Evolutionary conservation across 1,139 yeast genomes (phyloP).

Genomic region (Ashbya aceris): DNA sequence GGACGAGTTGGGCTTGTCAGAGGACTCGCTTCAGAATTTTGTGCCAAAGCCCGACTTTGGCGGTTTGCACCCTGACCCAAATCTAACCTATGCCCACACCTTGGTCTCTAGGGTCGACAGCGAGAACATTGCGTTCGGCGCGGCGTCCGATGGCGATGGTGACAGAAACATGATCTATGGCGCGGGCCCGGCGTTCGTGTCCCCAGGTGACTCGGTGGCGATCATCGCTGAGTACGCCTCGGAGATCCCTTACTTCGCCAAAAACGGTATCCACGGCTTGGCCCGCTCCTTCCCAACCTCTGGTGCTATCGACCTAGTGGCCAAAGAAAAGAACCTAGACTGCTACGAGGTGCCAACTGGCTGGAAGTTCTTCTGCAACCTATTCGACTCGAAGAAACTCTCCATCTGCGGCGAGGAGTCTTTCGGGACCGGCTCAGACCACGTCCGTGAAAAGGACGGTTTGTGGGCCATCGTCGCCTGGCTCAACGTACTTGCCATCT

Average conservation of each 20-base stretch:
- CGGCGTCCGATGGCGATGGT: slow-evolving; percentile 98
- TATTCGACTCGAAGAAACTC: slow-evolving; percentile 84
- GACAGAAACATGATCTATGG: slow-evolving; percentile 99
- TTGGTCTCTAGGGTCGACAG: slow-evolving; percentile 77
- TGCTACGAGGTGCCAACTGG: slow-evolving; percentile 97
- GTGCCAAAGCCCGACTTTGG: slow-evolving; percentile 85
- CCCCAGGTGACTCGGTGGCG: slow-evolving; percentile 98
- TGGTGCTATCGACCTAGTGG: slow-evolving; percentile 89
- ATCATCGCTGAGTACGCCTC: slow-evolving; percentile 88
- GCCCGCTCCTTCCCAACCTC: slow-evolving; percentile 99
- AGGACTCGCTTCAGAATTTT: slow-evolving; percentile 63
- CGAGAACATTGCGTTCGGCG: slow-evolving; percentile 83
- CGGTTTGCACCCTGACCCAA: slow-evolving; percentile 97
- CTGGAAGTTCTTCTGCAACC: slow-evolving; percentile 95
- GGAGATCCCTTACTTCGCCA: slow-evolving; percentile 80
- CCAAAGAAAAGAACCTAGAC: slow-evolving; percentile 61
- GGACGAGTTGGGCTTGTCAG: slow-evolving; percentile 67
- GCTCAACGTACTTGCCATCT: slow-evolving; percentile 88
- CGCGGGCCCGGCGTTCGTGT: slow-evolving; percentile 80
- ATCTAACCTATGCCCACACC: slow-evolving; percentile 85
- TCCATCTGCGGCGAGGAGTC: slow-evolving; percentile 98
- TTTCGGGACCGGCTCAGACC: slow-evolving; percentile 96
- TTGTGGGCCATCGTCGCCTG: slow-evolving; percentile 97
- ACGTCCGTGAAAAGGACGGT: slow-evolving; percentile 96
- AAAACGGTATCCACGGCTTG: slow-evolving; percentile 80